These are phyloP conservation scores for Citrus medica DNA, from an alignment of 345 rosid genomes.

Conservation along the genomic window DNA sequence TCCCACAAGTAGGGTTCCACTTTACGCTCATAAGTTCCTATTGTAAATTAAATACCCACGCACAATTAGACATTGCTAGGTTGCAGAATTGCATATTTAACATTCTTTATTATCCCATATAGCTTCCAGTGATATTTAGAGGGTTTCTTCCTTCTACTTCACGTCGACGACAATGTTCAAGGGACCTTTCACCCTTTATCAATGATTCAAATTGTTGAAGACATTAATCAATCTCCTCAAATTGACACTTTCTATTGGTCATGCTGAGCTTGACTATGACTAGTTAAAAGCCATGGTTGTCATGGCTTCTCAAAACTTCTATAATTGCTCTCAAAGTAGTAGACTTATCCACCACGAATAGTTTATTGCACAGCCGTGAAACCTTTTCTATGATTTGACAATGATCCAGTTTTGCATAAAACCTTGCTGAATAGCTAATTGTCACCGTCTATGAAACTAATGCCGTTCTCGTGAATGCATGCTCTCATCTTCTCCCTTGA, in stretches of 20 bases:
- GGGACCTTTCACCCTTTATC: background rate
- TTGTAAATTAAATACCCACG: background rate
- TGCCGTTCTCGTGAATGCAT: background rate
- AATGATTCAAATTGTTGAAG: background rate
- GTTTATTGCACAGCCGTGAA: background rate
- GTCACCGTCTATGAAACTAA: background rate
- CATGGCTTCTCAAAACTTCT: background rate
- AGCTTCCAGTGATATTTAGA: background rate
- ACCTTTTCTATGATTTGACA: background rate
- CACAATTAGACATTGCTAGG: background rate
- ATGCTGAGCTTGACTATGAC: background rate
- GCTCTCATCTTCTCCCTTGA: background rate
- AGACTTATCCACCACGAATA: background rate
- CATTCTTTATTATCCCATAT: background rate
- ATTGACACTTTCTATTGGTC: background rate
- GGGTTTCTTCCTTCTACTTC: background rate
- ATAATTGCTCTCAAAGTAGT: background rate
- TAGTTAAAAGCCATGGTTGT: background rate
- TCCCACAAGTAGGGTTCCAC: background rate
- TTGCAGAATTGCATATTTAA: background rate
- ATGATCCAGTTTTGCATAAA: background rate
- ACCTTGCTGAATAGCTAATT: background rate
- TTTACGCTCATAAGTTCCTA: background rate
- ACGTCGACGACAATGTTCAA: background rate
- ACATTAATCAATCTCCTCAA: background rate